phyloP scores from a whole-genome alignment of 306 rosid species.

The Rosa chinensis region DNA sequence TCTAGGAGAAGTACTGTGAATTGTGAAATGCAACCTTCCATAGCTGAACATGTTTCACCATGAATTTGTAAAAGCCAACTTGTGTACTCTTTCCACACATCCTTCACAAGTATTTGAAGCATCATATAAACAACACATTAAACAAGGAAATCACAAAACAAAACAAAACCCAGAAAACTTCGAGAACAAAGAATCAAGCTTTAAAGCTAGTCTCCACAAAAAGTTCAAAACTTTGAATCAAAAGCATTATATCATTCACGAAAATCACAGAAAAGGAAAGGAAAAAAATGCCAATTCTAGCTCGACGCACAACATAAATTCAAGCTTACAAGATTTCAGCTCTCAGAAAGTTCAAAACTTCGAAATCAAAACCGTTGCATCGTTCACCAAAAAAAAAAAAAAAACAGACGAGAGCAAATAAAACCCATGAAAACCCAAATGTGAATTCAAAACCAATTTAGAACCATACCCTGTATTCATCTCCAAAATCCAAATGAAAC shows the following conservation, averaged over 20 bases:
- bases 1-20: slow-evolving; percentile 92
- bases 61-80: slow-evolving; percentile 99
- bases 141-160: neutral
- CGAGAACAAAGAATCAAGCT: slow-evolving; percentile 8
- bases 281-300: neutral
- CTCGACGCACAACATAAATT: neutral
- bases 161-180: neutral
- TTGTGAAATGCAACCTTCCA: too few species aligned
- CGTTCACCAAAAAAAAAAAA: neutral
- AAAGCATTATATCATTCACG: neutral
- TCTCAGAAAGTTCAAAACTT: neutral
- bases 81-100: slow-evolving; percentile 97
- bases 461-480: slow-evolving; percentile 68
- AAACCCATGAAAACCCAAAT: neutral
- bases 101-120: slow-evolving; percentile 76
- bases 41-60: slow-evolving; percentile 97
- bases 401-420: neutral
- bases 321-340: neutral
- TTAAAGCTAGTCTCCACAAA: neutral
- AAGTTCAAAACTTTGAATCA: slow-evolving; percentile 5
- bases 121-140: neutral
- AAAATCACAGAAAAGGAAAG: neutral
- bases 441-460: neutral
- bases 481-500: slow-evolving; percentile 75
- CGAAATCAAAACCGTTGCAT: neutral